These are phyloP conservation scores for Suhomyces terraborum DNA, from an alignment of 1,139 yeast genomes.

Conservation along the genomic window DNA sequence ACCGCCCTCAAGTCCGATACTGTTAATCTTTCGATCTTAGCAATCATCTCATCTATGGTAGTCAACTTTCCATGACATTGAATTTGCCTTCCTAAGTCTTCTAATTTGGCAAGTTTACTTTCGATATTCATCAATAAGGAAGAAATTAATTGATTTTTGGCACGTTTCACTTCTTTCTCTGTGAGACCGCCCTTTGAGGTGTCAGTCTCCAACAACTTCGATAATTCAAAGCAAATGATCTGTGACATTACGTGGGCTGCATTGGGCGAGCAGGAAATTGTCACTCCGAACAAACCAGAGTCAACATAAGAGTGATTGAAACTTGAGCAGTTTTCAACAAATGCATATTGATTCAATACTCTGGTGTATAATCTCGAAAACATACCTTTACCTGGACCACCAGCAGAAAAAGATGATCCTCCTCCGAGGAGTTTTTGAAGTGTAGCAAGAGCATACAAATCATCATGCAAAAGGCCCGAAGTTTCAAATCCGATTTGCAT, in stretches of 20 bases:
- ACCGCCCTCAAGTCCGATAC: slow-evolving; percentile 69
- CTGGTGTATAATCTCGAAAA: slow-evolving; percentile 90
- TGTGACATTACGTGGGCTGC: slow-evolving; percentile 86
- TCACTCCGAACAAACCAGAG: slow-evolving; percentile 88
- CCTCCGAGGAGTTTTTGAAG: slow-evolving; percentile 94
- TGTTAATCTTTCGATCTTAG: slow-evolving; percentile 66
- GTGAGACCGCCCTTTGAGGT: slow-evolving; percentile 62
- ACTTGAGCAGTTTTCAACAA: slow-evolving; percentile 83
- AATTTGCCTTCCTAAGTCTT: slow-evolving; percentile 93
- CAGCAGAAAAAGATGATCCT: slow-evolving; percentile 97
- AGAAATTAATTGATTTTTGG: slow-evolving; percentile 90
- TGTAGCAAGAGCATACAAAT: slow-evolving; percentile 87
- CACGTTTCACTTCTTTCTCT: slow-evolving; percentile 75
- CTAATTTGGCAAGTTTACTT: slow-evolving; percentile 85
- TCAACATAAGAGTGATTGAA: slow-evolving; percentile 91
- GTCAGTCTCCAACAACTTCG: slow-evolving; percentile 56
- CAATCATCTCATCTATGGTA: slow-evolving; percentile 83
- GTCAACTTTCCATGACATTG: slow-evolving; percentile 80
- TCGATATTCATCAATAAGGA: slow-evolving; percentile 91
- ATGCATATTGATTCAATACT: slow-evolving; percentile 88
- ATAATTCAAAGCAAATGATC: slow-evolving; percentile 74
- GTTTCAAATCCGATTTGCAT: slow-evolving; percentile 90
- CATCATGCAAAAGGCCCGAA: slow-evolving; percentile 78
- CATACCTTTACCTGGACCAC: slow-evolving; percentile 99
- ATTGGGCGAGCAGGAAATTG: slow-evolving; percentile 80